phyloP scores from a whole-genome alignment of 2,329 filamentous ascomycete genomes.

The Beauveria pseudobassiana region DNA sequence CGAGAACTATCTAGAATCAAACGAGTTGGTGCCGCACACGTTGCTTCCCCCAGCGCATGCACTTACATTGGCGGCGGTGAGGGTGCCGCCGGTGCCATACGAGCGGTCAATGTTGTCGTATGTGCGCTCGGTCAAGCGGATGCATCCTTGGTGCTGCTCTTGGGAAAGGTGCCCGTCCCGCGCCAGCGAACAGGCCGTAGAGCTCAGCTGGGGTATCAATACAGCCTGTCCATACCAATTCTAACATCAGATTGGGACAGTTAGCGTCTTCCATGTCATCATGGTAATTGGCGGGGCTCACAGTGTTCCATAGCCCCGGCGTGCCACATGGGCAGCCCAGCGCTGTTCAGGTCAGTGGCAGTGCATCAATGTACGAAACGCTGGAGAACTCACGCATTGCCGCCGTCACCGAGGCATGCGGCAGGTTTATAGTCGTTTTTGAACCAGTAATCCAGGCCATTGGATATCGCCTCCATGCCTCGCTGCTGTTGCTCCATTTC shows the following conservation, averaged over 20 bases:
- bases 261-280: background rate
- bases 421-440: constrained; percentile 16
- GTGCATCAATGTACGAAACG: background rate
- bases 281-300: background rate
- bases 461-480: constrained; percentile 14
- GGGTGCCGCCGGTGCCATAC: constrained; percentile 15
- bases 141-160: constrained; percentile 14
- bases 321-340: constrained; percentile 15
- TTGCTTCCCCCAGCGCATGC: rapidly evolving
- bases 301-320: constrained; percentile 18
- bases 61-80: constrained; percentile 19
- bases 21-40: no score
- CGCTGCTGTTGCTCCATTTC: constrained; percentile 13
- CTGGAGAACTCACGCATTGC: constrained; percentile 11
- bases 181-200: constrained; percentile 16
- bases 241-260: background rate
- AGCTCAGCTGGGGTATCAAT: constrained; percentile 18
- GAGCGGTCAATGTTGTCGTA: constrained; percentile 16
- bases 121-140: constrained; percentile 16
- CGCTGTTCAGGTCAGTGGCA: background rate
- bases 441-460: constrained; percentile 19
- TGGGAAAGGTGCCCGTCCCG: constrained; percentile 15
- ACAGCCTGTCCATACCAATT: constrained; percentile 20
- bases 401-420: constrained; percentile 18
- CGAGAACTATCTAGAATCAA: constrained; percentile 14